Evolutionary conservation across 371 early-diverging fungal species (phyloP), one percentile per base, ranked within the genome.

Genomic region (Blakeslea trispora): DNA sequence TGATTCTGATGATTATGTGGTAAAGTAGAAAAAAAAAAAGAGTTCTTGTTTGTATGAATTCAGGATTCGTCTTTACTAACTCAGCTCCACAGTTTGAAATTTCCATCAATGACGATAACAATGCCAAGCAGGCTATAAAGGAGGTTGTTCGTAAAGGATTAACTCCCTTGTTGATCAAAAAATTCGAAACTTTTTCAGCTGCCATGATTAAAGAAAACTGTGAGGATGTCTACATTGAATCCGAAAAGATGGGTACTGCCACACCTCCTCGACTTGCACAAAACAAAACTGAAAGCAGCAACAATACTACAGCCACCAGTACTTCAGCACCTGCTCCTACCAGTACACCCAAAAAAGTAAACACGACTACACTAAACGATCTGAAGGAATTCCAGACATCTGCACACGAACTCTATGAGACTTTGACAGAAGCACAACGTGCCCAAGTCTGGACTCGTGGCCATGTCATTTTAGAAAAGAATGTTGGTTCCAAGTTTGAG

Each of bases 201-300:
- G 92, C 89, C 54, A 81, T 97, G 69, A 86, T 94, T 53, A 79
- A 84, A 42, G 84, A 80, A 45, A 91, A 97, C 72, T 81, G 86
- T 43, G 85, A 90, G 58, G 98, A 95, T 75, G 95, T 97, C 24
- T 91, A 91, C 69, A 94, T 96, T 57, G 84, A 83, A 15, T 68
- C 82, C 11, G 59, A 69, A 11, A 66, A 82, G 54, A 52, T 79
- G 57, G 81, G 82, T 6, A 41, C 56, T 13, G 64, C 79, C 39
- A 64, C 74, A 24, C 67, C 75, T 53, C 66, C 71, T 39, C 58
- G 75, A 45, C 49, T 53, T 9, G 61, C 64, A 45, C 55, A 45
- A 22, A 72, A 66, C 55, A 63, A 64, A 42, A 53, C 44, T 1
- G 28, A 28, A 28, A 59, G 58, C 18, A 18, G 57, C 22, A 55